Percentiles rank a stretch among this genome's conserved stretches.
Evolutionary conservation across 192 early-diverging fungal genomes (phyloP).

Genomic region (Haplosporangium gracile): DNA sequence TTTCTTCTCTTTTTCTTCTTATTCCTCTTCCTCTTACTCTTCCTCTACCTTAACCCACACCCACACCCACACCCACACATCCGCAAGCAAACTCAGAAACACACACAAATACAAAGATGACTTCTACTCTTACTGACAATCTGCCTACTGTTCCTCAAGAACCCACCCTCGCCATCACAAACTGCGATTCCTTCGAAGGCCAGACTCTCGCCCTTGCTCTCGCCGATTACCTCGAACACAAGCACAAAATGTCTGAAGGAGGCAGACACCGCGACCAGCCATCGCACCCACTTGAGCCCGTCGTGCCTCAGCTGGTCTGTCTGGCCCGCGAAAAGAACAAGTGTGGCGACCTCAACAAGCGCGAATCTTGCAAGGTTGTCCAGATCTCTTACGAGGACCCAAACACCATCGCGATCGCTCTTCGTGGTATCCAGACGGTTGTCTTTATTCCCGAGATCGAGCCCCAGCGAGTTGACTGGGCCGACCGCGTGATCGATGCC

Average conservation of each 20-base stretch:
- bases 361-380: slow-evolving; percentile 16
- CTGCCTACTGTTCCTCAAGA: neutral
- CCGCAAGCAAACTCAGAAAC: neutral
- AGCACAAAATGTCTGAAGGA: neutral
- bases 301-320: slow-evolving; percentile 18
- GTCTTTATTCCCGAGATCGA: slow-evolving; percentile 42
- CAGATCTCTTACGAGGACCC: slow-evolving; percentile 27
- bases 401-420: slow-evolving; percentile 13
- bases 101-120: neutral
- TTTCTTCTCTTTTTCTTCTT: neutral
- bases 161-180: slow-evolving; percentile 31
- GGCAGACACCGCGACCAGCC: too few species aligned
- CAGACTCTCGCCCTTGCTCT: slow-evolving; percentile 23
- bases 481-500: slow-evolving; percentile 15
- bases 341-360: neutral
- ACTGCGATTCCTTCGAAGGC: slow-evolving; percentile 40
- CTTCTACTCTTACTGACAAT: neutral
- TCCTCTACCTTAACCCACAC: neutral
- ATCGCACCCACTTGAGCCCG: neutral
- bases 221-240: slow-evolving; percentile 14
- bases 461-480: slow-evolving; percentile 25
- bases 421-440: slow-evolving; percentile 31
- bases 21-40: neutral
- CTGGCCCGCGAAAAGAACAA: slow-evolving; percentile 22
- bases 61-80: neutral